Percentiles rank a stretch among this genome's conserved stretches.
These are phyloP conservation scores for Ulota crispa DNA, from an alignment of 225 moss, liverwort and hornwort species.

Conservation along the genomic window DNA sequence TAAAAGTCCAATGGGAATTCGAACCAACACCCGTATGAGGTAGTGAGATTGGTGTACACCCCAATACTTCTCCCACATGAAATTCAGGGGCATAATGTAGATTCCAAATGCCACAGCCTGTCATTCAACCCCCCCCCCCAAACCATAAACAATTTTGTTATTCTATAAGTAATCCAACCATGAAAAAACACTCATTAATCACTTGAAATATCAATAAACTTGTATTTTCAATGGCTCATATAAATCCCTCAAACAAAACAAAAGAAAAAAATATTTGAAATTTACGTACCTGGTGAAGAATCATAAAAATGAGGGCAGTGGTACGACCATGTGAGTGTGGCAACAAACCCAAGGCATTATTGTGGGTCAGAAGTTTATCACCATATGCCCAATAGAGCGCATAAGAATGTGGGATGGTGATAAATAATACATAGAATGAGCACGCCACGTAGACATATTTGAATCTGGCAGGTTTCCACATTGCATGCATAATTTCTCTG, in stretches of 20 bases:
- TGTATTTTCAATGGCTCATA: neutral
- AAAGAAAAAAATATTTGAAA: neutral
- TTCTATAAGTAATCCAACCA: neutral
- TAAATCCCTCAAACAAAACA: neutral
- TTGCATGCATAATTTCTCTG: constrained; percentile 76
- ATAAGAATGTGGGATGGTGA: constrained; percentile 57
- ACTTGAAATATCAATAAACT: neutral
- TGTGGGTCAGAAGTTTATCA: constrained; percentile 36
- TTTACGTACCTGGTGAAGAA: constrained; percentile 53
- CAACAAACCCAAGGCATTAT: constrained; percentile 51
- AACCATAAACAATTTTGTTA: too few species aligned
- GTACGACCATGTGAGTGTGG: constrained; percentile 34
- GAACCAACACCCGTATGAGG: constrained; percentile 28
- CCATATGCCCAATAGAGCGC: constrained; percentile 63
- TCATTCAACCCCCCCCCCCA: neutral
- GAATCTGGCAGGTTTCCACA: constrained; percentile 57
- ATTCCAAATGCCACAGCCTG: constrained; percentile 62
- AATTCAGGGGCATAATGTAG: constrained; percentile 62
- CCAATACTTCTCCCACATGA: constrained; percentile 69
- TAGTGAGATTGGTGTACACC: constrained; percentile 54
- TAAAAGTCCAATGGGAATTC: constrained; percentile 45
- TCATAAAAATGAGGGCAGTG: constrained; percentile 65
- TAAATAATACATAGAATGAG: constrained; percentile 46
- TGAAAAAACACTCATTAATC: neutral
- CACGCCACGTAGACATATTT: constrained; percentile 61